Conservation (phyloP, 2,329 filamentous ascomycete species). For the Aspergillus arachidicola region DNA sequence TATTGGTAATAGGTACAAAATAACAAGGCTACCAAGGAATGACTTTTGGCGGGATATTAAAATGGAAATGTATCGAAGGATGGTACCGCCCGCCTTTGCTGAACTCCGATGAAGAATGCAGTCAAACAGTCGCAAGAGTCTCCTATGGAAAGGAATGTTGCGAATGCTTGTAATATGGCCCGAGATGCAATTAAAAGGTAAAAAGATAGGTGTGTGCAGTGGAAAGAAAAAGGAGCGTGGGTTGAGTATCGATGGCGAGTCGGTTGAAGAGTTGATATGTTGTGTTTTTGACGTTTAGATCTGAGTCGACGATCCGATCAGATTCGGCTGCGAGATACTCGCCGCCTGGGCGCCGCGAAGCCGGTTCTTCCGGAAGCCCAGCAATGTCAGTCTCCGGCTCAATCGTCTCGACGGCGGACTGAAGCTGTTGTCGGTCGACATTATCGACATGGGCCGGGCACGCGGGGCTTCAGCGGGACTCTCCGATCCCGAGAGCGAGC, state of each 20-base stretch:
- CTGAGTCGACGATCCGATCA: slow-evolving; percentile 37
- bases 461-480: slow-evolving; percentile 18
- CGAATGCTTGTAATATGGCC: neutral
- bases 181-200: neutral
- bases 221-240: neutral
- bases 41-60: slow-evolving; percentile 14
- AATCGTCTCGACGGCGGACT: slow-evolving; percentile 23
- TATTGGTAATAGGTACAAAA: slow-evolving; percentile 6
- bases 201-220: neutral
- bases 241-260: neutral
- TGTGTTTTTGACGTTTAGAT: slow-evolving; percentile 12
- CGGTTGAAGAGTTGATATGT: neutral
- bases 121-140: neutral
- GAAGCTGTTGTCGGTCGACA: slow-evolving; percentile 25
- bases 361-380: slow-evolving; percentile 27
- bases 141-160: neutral
- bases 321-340: slow-evolving; percentile 37
- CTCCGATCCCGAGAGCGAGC: slow-evolving; percentile 13
- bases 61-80: neutral
- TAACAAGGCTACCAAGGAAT: slow-evolving; percentile 1
- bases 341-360: slow-evolving; percentile 13
- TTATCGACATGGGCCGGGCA: slow-evolving; percentile 30
- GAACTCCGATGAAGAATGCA: slow-evolving; percentile 7
- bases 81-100: slow-evolving; percentile 4
- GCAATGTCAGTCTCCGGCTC: slow-evolving; percentile 29